Conservation (phyloP, 805 yeast genomes). For the Candida montana region DNA sequence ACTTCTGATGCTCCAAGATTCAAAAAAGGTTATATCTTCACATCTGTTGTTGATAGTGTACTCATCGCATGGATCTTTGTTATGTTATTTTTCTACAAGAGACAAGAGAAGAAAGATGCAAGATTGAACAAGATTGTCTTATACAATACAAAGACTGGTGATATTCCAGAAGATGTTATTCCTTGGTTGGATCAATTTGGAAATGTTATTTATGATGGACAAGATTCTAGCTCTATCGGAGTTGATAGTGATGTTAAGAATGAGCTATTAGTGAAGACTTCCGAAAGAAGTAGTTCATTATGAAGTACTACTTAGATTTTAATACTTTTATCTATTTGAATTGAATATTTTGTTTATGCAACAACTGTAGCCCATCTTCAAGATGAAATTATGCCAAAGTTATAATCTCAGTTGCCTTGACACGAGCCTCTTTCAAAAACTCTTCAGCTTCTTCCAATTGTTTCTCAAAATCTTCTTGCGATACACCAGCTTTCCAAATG, state of each 20-base stretch:
- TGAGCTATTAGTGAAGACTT: too few relatives aligned
- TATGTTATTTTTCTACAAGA: slow-evolving; percentile 24
- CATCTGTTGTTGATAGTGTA: slow-evolving; percentile 18
- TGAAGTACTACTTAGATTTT: too few relatives aligned
- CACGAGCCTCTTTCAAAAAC: neutral
- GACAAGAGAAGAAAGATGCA: slow-evolving; percentile 34
- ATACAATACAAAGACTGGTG: slow-evolving; percentile 24
- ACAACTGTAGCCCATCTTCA: too few relatives aligned
- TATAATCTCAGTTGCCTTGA: neutral
- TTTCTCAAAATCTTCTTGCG: slow-evolving; percentile 26
- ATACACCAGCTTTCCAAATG: slow-evolving; percentile 20
- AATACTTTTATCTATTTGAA: too few relatives aligned
- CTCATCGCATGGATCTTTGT: slow-evolving; percentile 22
- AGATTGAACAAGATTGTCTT: slow-evolving; percentile 32
- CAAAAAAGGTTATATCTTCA: slow-evolving; percentile 43
- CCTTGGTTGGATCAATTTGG: slow-evolving; percentile 2
- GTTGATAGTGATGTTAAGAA: too few relatives aligned
- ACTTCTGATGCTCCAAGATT: slow-evolving; percentile 53
- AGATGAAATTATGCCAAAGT: neutral
- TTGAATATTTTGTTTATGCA: too few relatives aligned
- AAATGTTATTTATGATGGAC: too few relatives aligned
- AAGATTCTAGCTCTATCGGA: too few relatives aligned
- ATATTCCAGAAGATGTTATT: slow-evolving; percentile 9
- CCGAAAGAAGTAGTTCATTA: too few relatives aligned
- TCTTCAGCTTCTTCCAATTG: neutral